Base-by-base conservation (phyloP, 1,284 basidiomycete species). In the Ceratobasidium sp. region DNA sequence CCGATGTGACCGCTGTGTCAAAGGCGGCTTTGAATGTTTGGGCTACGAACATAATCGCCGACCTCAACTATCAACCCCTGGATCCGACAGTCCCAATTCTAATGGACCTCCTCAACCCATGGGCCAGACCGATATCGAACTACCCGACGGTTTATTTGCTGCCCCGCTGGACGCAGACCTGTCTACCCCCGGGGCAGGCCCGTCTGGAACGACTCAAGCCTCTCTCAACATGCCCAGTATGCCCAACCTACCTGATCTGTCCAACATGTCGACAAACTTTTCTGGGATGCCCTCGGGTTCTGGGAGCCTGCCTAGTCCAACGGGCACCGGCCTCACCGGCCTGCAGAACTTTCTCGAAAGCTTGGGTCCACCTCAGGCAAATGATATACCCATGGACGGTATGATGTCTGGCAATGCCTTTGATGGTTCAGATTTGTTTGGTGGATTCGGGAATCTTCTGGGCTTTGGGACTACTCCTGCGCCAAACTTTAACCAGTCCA, bases 271-370 rank as follows among this genome's bases (percentile, higher is more conserved):
- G 52, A 50, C 50, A 14, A 36, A 36, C 39, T 70, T 58, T 46
- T 48, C 65, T 70, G 53, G 43, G 2, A 36, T 70, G 41, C 26
- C 28, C 39, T 46, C 65, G 28, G 39, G 50, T 48, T 26, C 52
- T 46, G 65, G 41, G 16, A 46, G 28, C 28, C 41, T 70, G 16
- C 53, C 26, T 28, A 70, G 65, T 52, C 65, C 65, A 14, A 70
- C 36, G 26, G 65, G 65, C 21, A 70, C 65, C 41, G 65, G 65
- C 14, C 53, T 70, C 65, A 70, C 52, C 16, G 65, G 65, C 41
- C n/a, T 70, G 36, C 65, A 70, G 30, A 70, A 41, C 43, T 70
- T 70, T 28, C 43, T 70, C 18, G 65, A 70, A 26, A 70, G 65
- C 53, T 48, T 70, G 41, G 65, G 65, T 23, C 64, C 64, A 18